Percentiles rank a stretch among this genome's conserved stretches.
Evolutionary conservation across 805 yeast genomes (phyloP).

Genomic region (Metschnikowia picachoensis): DNA sequence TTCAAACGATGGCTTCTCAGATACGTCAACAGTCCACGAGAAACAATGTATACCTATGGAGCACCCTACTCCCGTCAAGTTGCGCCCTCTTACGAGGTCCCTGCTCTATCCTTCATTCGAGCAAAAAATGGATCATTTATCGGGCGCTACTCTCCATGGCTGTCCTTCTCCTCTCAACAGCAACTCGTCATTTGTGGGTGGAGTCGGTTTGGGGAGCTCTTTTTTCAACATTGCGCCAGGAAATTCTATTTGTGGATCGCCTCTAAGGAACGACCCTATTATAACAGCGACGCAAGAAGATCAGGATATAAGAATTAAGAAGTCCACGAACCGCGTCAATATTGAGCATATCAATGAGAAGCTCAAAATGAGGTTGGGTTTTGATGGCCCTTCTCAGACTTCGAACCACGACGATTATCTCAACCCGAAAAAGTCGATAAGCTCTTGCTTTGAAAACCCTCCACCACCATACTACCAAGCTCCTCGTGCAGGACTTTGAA

Average conservation of each 20-base stretch:
- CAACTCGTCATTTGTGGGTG: constrained; percentile 24
- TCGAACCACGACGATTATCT: constrained; percentile 3
- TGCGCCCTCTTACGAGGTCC: constrained; percentile 5
- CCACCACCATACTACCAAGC: constrained; percentile 21
- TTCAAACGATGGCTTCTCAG: constrained; percentile 8
- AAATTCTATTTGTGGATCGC: constrained; percentile 26
- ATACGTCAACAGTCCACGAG: constrained; percentile 7
- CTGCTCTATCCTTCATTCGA: constrained; percentile 8
- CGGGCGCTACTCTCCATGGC: constrained; percentile 1
- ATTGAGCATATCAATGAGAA: constrained; percentile 26
- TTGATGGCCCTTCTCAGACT: not conserved
- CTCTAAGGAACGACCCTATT: constrained; percentile 19
- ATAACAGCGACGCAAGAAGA: constrained; percentile 1
- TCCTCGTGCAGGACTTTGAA: constrained; percentile 11
- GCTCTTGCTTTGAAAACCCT: constrained; percentile 11
- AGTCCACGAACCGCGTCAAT: constrained; percentile 31
- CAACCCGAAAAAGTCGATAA: not conserved
- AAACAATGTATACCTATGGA: constrained; percentile 4
- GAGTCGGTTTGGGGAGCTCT: constrained; percentile 40
- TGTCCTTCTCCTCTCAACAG: constrained; percentile 17
- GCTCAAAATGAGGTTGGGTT: constrained; percentile 12
- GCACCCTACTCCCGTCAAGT: constrained; percentile 17
- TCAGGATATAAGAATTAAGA: constrained; percentile 17
- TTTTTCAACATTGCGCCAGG: constrained; percentile 29
- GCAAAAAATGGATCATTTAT: constrained; percentile 2